phyloP scores from a whole-genome alignment of 768 basidiomycete genomes.

The Xerocomellus intermedius region DNA sequence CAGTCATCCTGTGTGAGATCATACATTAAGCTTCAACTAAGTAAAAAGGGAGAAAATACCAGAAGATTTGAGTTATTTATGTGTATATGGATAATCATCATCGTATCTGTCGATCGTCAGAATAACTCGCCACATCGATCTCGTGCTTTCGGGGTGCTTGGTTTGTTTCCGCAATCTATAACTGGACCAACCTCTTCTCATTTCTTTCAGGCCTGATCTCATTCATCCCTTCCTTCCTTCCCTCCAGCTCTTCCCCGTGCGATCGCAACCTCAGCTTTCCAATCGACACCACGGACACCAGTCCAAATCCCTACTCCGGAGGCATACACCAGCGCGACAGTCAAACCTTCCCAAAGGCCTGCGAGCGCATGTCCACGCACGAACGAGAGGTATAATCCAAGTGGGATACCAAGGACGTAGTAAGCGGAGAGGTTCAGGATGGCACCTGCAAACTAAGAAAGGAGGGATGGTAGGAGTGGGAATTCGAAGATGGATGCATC shows the following conservation, averaged over 20 bases:
- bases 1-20: too few relatives aligned
- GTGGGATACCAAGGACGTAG: conserved; percentile 80
- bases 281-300: conserved; percentile 55
- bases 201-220: neutral
- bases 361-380: conserved; percentile 50
- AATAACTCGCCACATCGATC: neutral
- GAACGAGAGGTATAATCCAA: conserved; percentile 80
- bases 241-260: conserved; percentile 36
- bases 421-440: conserved; percentile 63
- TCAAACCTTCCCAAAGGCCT: conserved; percentile 87
- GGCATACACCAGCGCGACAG: conserved; percentile 62
- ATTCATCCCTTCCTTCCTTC: conserved; percentile 22
- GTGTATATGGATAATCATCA: neutral
- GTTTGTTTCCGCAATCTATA: neutral
- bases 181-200: neutral
- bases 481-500: neutral
- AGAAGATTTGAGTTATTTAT: neutral
- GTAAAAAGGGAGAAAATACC: too few relatives aligned
- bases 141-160: neutral
- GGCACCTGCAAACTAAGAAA: conserved; percentile 61
- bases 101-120: neutral
- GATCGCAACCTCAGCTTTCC: conserved; percentile 54
- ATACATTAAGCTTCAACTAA: too few relatives aligned
- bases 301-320: conserved; percentile 54
- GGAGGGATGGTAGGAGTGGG: neutral